Evolutionary conservation across 2,329 filamentous ascomycete species (phyloP), one percentile per base, ranked within the genome.

Genomic region (Aspergillus costaricaensis): DNA sequence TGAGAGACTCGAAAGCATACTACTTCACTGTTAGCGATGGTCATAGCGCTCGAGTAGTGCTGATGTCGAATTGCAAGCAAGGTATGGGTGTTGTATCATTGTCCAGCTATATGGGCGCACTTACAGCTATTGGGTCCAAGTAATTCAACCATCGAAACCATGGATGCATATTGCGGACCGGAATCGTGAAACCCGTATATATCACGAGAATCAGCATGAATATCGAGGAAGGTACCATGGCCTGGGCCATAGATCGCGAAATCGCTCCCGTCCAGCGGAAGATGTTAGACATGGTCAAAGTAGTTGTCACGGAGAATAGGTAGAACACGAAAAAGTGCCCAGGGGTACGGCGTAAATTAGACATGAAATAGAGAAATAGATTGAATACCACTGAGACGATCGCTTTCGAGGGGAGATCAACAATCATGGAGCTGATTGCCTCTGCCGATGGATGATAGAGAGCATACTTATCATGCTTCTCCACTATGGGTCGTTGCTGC

Each of bases 381-480:
- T 96, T 95, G 81, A 96, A 96, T 1, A 85, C 76, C 63, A 95
- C 83, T 1, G 85, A 79, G 65, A 92, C 92, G 14, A 78, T 38
- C 4, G 96, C 76, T 75, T 94, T 96, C 74, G 91, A 90, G 0
- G 93, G 92, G 75, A 96, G 76, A 67, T 97, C 93, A 62, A 87
- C 89, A 41, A 97, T 78, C 87, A 96, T 94, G 6, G 91, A 95
- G 0, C 90, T 87, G 62, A 91, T 84, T 14, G 92, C 91, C 81
- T 97, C 92, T n/a, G 92, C 90, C 2, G 90, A 92, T 0, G 93
- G 92, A 70, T 96, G 93, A 71, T 96, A 96, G 5, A 96, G 82
- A 9, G 92, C 92, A 72, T 96, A 96, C 61, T 89, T 87, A 62
- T 83, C 80, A 69, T 97, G 93, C 73, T 96, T 96, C 73, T 96